A percentile compares a stretch with the other conserved stretches of the same genome.
These are phyloP conservation scores for Chaetomium globosum DNA, from an alignment of 2,329 filamentous ascomycete species.

Conservation along the genomic window DNA sequence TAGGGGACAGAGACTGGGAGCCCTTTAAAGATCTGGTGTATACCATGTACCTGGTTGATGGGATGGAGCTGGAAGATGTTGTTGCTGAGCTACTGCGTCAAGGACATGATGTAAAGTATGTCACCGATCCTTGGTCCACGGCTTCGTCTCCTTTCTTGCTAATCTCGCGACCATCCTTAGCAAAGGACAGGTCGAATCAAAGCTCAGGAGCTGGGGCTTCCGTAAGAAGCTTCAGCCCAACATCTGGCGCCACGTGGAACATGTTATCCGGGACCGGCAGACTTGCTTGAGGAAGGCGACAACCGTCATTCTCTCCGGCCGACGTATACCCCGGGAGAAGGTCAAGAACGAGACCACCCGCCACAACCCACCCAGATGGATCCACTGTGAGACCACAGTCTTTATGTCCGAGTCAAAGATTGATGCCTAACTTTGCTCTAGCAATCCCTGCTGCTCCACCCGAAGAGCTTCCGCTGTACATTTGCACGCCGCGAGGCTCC, in stretches of 20 bases:
- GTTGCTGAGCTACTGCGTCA: not conserved
- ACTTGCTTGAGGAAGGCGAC: not conserved
- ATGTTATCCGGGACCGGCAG: not conserved
- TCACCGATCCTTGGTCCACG: not conserved
- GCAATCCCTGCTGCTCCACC: not conserved
- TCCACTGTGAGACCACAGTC: not conserved
- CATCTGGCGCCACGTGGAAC: not conserved
- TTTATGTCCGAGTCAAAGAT: not conserved
- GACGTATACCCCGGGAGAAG: not conserved
- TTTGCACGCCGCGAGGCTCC: not conserved
- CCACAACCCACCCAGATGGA: not conserved
- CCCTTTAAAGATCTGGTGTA: not conserved
- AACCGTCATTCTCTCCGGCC: not conserved
- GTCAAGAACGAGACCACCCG: not conserved
- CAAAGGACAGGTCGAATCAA: not conserved
- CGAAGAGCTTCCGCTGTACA: not conserved
- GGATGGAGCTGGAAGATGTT: not conserved
- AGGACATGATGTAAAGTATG: not conserved
- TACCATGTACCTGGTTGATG: not conserved
- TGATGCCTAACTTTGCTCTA: not conserved
- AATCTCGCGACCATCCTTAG: not conserved
- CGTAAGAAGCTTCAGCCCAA: not conserved
- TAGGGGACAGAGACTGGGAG: not conserved
- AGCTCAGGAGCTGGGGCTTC: not conserved
- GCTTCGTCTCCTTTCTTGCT: not conserved